Conservation (phyloP, 345 rosid genomes). For the Psidium friedrichsthalianum region DNA sequence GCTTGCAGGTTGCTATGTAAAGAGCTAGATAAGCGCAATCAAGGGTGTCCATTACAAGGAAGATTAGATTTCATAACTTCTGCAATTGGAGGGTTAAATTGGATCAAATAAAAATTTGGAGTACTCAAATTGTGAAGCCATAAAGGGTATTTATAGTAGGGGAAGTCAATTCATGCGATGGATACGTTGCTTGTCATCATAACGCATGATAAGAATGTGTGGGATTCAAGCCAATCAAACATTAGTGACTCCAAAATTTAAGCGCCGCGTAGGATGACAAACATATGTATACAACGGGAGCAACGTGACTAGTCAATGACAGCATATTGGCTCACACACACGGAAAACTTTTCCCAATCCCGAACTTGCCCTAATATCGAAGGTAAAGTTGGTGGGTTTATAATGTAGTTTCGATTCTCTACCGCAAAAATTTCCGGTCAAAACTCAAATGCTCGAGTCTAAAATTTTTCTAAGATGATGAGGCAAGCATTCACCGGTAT, state of each 20-base stretch:
- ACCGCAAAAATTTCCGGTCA: not conserved
- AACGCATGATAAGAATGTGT: not conserved
- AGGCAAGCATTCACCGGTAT: not conserved
- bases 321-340: not conserved
- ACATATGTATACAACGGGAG: no score
- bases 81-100: not conserved
- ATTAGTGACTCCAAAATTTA: not conserved
- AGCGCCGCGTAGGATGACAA: not conserved
- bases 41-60: not conserved
- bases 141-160: not conserved
- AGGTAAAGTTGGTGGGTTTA: not conserved
- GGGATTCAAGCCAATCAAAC: not conserved
- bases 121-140: not conserved
- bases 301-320: not conserved
- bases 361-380: not conserved
- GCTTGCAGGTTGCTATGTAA: not conserved
- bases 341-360: not conserved
- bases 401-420: not conserved
- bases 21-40: not conserved
- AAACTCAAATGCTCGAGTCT: not conserved
- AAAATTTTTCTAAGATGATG: not conserved
- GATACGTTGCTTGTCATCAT: accelerated
- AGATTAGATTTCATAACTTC: not conserved
- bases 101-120: not conserved
- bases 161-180: not conserved